Conservation (phyloP, 2,329 filamentous ascomycete genomes). For the Neonectria ditissima region DNA sequence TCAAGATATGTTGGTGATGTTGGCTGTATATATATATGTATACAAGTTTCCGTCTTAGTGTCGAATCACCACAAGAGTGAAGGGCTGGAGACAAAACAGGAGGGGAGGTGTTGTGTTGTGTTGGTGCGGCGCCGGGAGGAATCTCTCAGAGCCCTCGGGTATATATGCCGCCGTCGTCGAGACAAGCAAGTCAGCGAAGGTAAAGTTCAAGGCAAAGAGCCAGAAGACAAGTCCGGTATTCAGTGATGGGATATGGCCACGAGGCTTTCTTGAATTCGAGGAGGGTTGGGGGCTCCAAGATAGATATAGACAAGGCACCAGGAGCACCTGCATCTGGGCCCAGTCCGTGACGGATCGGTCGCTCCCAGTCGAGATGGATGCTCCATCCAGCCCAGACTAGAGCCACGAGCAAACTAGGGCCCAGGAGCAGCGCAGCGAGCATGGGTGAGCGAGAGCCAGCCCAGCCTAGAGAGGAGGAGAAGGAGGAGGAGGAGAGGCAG, state of each 20-base stretch:
- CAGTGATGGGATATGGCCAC: constrained; percentile 25
- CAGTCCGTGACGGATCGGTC: constrained; percentile 43
- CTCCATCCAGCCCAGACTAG: constrained; percentile 20
- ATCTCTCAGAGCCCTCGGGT: constrained; percentile 17
- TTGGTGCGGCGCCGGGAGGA: constrained; percentile 4
- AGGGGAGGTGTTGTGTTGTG: background rate
- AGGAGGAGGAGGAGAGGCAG: constrained; percentile 2
- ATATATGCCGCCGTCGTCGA: constrained; percentile 14
- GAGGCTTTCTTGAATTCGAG: constrained; percentile 36
- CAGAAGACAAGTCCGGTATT: constrained; percentile 12
- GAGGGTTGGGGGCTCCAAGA: constrained; percentile 40
- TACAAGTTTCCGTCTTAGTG: constrained; percentile 12
- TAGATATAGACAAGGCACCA: constrained; percentile 47
- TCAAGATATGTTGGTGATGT: background rate
- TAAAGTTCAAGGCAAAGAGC: constrained; percentile 20
- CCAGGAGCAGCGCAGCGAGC: constrained; percentile 30
- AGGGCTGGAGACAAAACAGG: background rate
- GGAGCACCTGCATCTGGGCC: constrained; percentile 43
- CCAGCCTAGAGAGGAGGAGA: constrained; percentile 24
- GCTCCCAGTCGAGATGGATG: constrained; percentile 34
- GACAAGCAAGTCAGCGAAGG: constrained; percentile 23
- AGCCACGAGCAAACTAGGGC: constrained; percentile 33
- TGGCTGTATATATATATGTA: constrained; percentile 10
- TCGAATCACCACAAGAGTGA: constrained; percentile 17
- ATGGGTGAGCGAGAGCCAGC: constrained; percentile 31